Conservation (phyloP, 345 rosid genomes). For the Acer negundo region DNA sequence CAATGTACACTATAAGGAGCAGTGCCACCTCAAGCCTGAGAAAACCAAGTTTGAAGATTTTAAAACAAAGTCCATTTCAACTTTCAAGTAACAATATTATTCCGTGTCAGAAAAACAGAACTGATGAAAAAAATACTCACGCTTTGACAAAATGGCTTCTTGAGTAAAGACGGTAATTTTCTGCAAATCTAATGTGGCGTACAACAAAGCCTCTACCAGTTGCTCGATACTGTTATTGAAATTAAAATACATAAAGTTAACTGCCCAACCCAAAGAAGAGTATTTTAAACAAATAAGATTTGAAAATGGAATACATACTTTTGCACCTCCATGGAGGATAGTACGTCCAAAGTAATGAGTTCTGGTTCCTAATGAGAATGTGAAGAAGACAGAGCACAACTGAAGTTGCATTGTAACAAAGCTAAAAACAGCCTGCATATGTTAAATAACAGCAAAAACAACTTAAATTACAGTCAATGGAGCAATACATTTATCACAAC, state of each 20-base stretch:
- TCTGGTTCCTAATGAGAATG: constrained; percentile 93
- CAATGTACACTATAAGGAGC: constrained; percentile 88
- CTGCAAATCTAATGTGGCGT: constrained; percentile 96
- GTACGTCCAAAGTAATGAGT: constrained; percentile 99
- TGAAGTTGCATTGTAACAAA: constrained; percentile 98
- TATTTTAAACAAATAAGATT: constrained; percentile 1
- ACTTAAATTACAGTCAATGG: background rate
- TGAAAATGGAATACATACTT: constrained; percentile 44
- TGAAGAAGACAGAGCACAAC: constrained; percentile 96
- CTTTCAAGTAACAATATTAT: constrained; percentile 12
- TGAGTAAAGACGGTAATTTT: constrained; percentile 94
- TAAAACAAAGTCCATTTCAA: constrained; percentile 9
- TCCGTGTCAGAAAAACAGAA: background rate
- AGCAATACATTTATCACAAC: background rate
- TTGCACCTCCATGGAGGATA: constrained; percentile 98
- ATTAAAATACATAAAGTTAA: constrained; percentile 23
- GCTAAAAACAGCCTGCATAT: constrained; percentile 88
- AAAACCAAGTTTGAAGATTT: constrained; percentile 21
- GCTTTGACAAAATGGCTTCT: constrained; percentile 99
- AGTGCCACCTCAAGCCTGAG: constrained; percentile 95
- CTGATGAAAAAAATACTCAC: constrained; percentile 47
- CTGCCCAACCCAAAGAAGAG: background rate
- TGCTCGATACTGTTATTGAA: constrained; percentile 77
- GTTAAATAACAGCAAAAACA: background rate
- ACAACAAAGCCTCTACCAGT: constrained; percentile 99